These are phyloP conservation scores for Canavalia ensiformis DNA, from an alignment of 306 rosid species.

Conservation along the genomic window DNA sequence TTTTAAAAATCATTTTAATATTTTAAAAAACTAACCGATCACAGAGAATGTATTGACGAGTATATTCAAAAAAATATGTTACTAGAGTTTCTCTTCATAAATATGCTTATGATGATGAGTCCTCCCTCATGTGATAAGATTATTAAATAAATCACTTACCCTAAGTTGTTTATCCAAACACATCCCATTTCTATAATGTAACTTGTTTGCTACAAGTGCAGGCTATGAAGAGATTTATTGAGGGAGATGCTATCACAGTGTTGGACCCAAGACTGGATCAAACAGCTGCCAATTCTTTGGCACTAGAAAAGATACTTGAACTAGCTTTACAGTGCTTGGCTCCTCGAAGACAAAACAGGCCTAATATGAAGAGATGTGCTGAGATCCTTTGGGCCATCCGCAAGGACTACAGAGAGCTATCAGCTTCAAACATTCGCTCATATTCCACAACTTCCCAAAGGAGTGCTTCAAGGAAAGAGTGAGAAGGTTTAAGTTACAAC, in stretches of 20 bases:
- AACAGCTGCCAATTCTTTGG: slow-evolving; percentile 60
- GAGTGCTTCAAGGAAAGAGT: slow-evolving; percentile 53
- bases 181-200: slow-evolving; percentile 18
- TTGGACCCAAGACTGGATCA: slow-evolving; percentile 83
- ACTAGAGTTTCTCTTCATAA: too few relatives aligned
- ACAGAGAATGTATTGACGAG: too few relatives aligned
- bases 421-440: slow-evolving; percentile 68
- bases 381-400: slow-evolving; percentile 97
- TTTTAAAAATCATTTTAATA: too few relatives aligned
- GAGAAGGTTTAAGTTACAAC: slow-evolving; percentile 36
- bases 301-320: slow-evolving; percentile 82
- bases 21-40: too few relatives aligned
- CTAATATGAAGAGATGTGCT: slow-evolving; percentile 87
- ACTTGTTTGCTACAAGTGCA: slow-evolving; percentile 57
- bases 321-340: slow-evolving; percentile 95
- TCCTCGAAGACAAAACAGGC: slow-evolving; percentile 88
- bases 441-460: slow-evolving; percentile 65
- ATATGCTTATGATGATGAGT: too few relatives aligned
- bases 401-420: slow-evolving; percentile 74
- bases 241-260: slow-evolving; percentile 62
- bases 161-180: not conserved
- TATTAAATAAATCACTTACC: not conserved
- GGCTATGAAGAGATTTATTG: slow-evolving; percentile 88
- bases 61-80: too few relatives aligned
- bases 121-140: not conserved